A percentile compares a stretch with the other conserved stretches of the same genome.
phyloP scores from a whole-genome alignment of 2,329 filamentous ascomycete genomes.

The Alternaria ethzedia region DNA sequence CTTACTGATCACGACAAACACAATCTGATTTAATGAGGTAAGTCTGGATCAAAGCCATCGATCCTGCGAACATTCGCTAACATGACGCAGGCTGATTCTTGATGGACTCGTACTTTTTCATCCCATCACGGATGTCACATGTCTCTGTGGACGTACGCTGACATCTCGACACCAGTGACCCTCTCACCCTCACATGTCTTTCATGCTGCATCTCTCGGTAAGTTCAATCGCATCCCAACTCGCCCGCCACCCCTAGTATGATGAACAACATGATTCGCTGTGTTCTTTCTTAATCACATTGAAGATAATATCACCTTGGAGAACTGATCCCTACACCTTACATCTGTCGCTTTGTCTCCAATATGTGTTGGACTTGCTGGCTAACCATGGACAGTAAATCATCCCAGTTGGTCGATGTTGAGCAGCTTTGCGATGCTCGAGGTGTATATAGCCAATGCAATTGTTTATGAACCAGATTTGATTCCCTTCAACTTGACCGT shows the following conservation, averaged over 20 bases:
- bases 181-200: not conserved
- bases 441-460: constrained; percentile 9
- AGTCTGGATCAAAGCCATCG: constrained; percentile 12
- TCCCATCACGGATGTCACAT: constrained; percentile 13
- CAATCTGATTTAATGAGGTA: constrained; percentile 77
- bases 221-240: constrained; percentile 7
- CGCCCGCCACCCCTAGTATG: constrained; percentile 47
- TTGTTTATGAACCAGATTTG: not conserved
- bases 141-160: constrained; percentile 25
- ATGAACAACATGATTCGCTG: constrained; percentile 66
- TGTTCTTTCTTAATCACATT: constrained; percentile 69
- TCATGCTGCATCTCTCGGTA: constrained; percentile 16
- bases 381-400: constrained; percentile 12
- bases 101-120: constrained; percentile 39
- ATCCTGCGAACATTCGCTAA: constrained; percentile 26
- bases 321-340: constrained; percentile 58
- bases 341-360: not conserved
- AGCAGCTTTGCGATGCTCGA: not conserved
- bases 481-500: not conserved
- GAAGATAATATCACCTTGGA: constrained; percentile 70
- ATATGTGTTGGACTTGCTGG: not conserved
- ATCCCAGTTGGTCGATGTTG: not conserved
- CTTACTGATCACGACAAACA: constrained; percentile 65
- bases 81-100: constrained; percentile 42
- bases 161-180: constrained; percentile 21